Base-by-base conservation (phyloP, 1,284 basidiomycete genomes). In the Earliella scabrosa region DNA sequence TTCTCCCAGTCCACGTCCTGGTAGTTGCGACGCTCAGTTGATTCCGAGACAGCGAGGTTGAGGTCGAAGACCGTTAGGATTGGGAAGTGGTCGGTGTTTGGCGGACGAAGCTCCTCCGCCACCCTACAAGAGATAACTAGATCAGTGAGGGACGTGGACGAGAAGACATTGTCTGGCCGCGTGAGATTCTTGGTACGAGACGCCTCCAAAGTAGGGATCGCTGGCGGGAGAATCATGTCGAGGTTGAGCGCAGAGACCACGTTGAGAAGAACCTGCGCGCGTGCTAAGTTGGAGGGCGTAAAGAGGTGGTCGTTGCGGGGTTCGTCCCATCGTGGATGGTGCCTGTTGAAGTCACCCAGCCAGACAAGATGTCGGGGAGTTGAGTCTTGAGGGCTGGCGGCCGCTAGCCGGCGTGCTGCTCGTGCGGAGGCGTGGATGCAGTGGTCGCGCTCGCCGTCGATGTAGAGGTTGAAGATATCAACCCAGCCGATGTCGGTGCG, bases 321-420 rank as follows among this genome's bases (percentile, higher is more conserved):
- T 4, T 74, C 70, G 4, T 81, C 77, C 81, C 79, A 83, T 0
- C 73, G 24, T 0, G 74, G 76, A 65, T 82, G 77, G 60, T 83
- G 80, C 0, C 74, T 61, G 65, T 82, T 82, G 71, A 82, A 82
- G 64, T 82, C 78, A 0, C 79, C 79, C 0, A 71, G 58, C 74
- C 74, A 77, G 4, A 77, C 56, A 13, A 71, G 45, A 14, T 67
- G 60, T n/a, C n/a, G n/a, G n/a, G n/a, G n/a, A n/a, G n/a, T n/a
- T 10, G 40, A 34, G 3, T n/a, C n/a, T n/a, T n/a, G n/a, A n/a
- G 43, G 26, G 13, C 39, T 44, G n/a, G 16, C 44, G 7, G 32
- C 26, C 1, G 16, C 9, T 7, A 43, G 43, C 1, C 16, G 36
- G n/a, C 23, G 27, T 4, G 49, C 50, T 0, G 47, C 52, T 9